These are phyloP conservation scores for Rhodotorula diobovata DNA, from an alignment of 768 basidiomycete genomes.

Conservation along the genomic window DNA sequence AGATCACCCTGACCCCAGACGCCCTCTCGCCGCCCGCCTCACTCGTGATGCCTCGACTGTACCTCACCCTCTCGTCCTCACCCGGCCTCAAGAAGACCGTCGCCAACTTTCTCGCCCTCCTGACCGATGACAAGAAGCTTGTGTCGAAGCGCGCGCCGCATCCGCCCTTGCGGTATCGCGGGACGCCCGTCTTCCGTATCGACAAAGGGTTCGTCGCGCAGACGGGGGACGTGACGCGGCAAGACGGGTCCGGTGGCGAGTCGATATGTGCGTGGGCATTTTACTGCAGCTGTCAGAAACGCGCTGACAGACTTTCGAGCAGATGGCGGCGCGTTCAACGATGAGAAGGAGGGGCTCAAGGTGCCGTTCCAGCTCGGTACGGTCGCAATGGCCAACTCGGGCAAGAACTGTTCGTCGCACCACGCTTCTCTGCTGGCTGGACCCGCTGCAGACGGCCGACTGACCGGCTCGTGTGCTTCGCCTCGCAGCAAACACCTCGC, in stretches of 20 bases:
- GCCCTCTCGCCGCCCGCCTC: slow-evolving; percentile 50
- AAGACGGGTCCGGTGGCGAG: slow-evolving; percentile 58
- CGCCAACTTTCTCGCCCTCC: slow-evolving; percentile 55
- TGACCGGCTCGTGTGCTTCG: no score
- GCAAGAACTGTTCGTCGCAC: slow-evolving; percentile 50
- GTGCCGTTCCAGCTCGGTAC: slow-evolving; percentile 51
- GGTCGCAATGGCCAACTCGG: slow-evolving; percentile 57
- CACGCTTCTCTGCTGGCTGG: no score
- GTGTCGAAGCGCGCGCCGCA: slow-evolving; percentile 54
- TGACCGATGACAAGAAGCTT: slow-evolving; percentile 52
- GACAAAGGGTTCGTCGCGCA: slow-evolving; percentile 56
- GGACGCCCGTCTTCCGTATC: slow-evolving; percentile 53
- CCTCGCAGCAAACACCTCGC: slow-evolving; percentile 34
- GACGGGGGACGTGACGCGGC: slow-evolving; percentile 57
- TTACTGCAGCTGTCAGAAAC: neutral
- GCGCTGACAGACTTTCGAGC: neutral
- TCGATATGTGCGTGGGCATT: slow-evolving; percentile 45
- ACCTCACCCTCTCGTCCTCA: slow-evolving; percentile 43
- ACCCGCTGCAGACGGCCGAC: no score
- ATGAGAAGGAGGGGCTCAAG: slow-evolving; percentile 56
- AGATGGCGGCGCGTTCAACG: slow-evolving; percentile 55
- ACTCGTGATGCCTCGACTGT: slow-evolving; percentile 49
- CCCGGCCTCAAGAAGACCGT: slow-evolving; percentile 53
- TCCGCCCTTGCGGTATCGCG: slow-evolving; percentile 52
- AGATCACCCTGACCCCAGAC: slow-evolving; percentile 46